phyloP scores from a whole-genome alignment of 2,329 filamentous ascomycete genomes.

The Emergomyces pasteurianus region DNA sequence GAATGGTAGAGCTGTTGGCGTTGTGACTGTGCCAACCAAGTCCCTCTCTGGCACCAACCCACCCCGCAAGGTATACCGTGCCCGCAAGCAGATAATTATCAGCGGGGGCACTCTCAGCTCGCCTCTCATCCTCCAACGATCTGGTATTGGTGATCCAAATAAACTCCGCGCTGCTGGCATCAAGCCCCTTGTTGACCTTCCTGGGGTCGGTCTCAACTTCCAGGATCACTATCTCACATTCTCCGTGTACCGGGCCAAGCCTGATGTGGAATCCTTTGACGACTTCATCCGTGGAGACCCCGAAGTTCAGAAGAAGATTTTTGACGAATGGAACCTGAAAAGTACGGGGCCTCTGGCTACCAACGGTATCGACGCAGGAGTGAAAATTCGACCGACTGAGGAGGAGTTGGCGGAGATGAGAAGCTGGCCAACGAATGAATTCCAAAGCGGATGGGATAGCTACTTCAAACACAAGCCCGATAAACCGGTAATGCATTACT shows the following conservation, averaged over 20 bases:
- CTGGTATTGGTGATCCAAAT: conserved; percentile 59
- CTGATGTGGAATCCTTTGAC: conserved; percentile 65
- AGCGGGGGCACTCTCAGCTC: conserved; percentile 62
- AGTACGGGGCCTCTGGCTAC: conserved; percentile 67
- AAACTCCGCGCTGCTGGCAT: conserved; percentile 59
- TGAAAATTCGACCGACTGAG: conserved; percentile 61
- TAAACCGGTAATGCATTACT: conserved; percentile 81
- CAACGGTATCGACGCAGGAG: conserved; percentile 68
- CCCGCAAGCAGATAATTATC: conserved; percentile 63
- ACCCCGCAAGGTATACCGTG: conserved; percentile 48
- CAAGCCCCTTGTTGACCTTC: conserved; percentile 57
- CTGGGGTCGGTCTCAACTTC: conserved; percentile 64
- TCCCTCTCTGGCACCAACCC: conserved; percentile 46
- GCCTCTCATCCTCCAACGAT: conserved; percentile 62
- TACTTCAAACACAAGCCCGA: conserved; percentile 79
- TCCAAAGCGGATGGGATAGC: conserved; percentile 62
- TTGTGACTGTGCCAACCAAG: conserved; percentile 60
- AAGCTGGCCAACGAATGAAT: conserved; percentile 62
- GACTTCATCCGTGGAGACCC: conserved; percentile 67
- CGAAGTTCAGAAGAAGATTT: conserved; percentile 60
- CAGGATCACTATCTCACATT: conserved; percentile 67
- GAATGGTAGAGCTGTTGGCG: conserved; percentile 57
- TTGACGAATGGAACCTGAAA: conserved; percentile 66
- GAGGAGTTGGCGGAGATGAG: conserved; percentile 58
- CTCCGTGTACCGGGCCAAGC: conserved; percentile 59